phyloP scores from a whole-genome alignment of 257 asterid genomes.

The Nicotiana tomentosiformis region DNA sequence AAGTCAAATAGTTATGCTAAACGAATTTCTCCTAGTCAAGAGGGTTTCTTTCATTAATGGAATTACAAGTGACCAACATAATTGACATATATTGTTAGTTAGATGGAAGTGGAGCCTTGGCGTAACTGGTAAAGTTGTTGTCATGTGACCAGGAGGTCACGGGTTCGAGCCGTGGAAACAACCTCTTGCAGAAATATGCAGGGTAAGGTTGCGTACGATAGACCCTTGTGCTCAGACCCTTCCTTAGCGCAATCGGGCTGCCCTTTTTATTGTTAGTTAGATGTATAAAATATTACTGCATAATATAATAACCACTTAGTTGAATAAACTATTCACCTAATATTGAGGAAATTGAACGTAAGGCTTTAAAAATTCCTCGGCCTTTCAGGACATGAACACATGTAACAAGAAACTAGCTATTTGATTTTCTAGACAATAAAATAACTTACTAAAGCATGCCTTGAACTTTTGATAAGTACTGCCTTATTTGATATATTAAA shows the following conservation, averaged over 20 bases:
- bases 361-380: neutral
- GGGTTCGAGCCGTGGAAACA: too few relatives aligned
- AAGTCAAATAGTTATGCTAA: neutral
- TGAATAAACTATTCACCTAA: neutral
- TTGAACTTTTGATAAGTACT: neutral
- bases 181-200: too few relatives aligned
- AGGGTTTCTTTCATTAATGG: neutral
- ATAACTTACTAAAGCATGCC: neutral
- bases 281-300: neutral
- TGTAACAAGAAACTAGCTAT: neutral
- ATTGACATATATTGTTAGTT: neutral
- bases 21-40: neutral
- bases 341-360: neutral
- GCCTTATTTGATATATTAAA: neutral
- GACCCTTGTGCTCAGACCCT: too few relatives aligned
- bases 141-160: too few relatives aligned
- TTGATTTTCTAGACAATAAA: neutral
- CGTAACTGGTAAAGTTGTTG: too few relatives aligned
- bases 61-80: neutral
- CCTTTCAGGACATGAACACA: neutral
- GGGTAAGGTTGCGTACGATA: too few relatives aligned
- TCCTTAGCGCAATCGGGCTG: too few relatives aligned
- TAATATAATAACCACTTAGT: neutral
- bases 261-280: too few relatives aligned
- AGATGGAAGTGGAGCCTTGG: too few relatives aligned